Percentiles rank a stretch among this genome's conserved stretches.
Conservation (phyloP, 371 early-diverging fungal genomes). For the Mucor piriformis region DNA sequence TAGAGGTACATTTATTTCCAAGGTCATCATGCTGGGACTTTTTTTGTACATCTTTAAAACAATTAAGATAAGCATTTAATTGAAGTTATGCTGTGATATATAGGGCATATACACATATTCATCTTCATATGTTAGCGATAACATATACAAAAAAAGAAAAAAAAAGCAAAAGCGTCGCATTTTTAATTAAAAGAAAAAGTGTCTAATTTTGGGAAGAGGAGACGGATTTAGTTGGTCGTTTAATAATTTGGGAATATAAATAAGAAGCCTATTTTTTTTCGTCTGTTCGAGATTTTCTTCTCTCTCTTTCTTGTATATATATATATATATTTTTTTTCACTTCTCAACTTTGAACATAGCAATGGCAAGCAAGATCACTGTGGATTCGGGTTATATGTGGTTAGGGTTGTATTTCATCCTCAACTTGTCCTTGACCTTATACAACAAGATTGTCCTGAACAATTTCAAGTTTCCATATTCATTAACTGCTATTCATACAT, state of each 20-base stretch:
- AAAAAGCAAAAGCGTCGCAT: too few relatives aligned
- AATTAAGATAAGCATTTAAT: too few relatives aligned
- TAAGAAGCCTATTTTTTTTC: neutral
- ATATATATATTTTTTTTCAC: neutral
- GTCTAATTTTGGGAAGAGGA: neutral
- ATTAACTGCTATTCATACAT: conserved; percentile 84
- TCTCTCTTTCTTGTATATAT: conserved; percentile 1
- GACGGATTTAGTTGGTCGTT: neutral
- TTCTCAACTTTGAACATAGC: neutral
- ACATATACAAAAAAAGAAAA: too few relatives aligned
- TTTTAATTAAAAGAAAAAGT: neutral
- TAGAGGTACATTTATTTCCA: neutral
- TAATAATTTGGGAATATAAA: neutral
- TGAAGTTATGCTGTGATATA: too few relatives aligned
- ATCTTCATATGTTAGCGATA: too few relatives aligned
- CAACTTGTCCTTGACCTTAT: conserved; percentile 82
- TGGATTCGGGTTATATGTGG: conserved; percentile 54
- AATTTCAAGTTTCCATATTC: conserved; percentile 87
- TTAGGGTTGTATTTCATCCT: conserved; percentile 75
- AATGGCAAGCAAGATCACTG: conserved; percentile 7
- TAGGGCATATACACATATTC: too few relatives aligned
- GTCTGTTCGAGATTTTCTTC: neutral
- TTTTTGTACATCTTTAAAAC: too few relatives aligned
- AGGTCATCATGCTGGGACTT: too few relatives aligned
- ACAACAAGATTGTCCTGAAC: conserved; percentile 81